Conservation (phyloP, 495 filamentous ascomycete species). For the Podospora sp. region DNA sequence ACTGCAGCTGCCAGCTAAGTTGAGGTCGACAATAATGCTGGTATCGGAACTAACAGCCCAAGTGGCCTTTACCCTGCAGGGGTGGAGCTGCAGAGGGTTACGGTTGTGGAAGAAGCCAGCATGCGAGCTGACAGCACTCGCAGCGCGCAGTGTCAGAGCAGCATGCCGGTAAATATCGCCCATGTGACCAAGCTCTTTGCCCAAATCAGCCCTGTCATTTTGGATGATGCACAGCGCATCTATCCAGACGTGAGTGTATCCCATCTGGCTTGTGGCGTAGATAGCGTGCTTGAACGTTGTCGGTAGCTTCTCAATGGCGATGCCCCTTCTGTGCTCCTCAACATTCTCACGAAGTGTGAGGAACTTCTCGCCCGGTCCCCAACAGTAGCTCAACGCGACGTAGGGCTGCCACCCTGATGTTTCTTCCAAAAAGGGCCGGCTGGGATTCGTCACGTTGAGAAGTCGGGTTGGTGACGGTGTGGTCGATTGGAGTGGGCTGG, state of each 20-base stretch:
- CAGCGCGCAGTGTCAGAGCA: conserved; percentile 20
- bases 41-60: background rate
- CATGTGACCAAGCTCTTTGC: conserved; percentile 22
- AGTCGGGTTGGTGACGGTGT: conserved; percentile 19
- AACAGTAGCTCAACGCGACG: conserved; percentile 29
- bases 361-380: conserved; percentile 21
- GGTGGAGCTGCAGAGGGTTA: conserved; percentile 4
- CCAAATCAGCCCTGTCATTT: conserved; percentile 18
- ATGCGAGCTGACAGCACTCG: conserved; percentile 17
- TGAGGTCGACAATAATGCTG: conserved; percentile 2
- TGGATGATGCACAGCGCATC: conserved; percentile 39
- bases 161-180: conserved; percentile 29
- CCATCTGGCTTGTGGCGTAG: conserved; percentile 26
- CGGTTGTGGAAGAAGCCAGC: conserved; percentile 19
- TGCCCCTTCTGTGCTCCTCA: background rate
- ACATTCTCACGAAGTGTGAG: conserved; percentile 15
- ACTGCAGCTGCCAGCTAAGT: conserved; percentile 7
- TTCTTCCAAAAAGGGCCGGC: conserved; percentile 13
- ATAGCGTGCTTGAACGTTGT: conserved; percentile 32
- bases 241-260: conserved; percentile 41
- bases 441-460: conserved; percentile 19
- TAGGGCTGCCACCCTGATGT: background rate
- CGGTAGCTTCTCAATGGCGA: conserved; percentile 21
- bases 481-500: background rate
- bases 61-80: conserved; percentile 1